phyloP scores from a whole-genome alignment of 805 yeast species.

The Starmerella asiatica region DNA sequence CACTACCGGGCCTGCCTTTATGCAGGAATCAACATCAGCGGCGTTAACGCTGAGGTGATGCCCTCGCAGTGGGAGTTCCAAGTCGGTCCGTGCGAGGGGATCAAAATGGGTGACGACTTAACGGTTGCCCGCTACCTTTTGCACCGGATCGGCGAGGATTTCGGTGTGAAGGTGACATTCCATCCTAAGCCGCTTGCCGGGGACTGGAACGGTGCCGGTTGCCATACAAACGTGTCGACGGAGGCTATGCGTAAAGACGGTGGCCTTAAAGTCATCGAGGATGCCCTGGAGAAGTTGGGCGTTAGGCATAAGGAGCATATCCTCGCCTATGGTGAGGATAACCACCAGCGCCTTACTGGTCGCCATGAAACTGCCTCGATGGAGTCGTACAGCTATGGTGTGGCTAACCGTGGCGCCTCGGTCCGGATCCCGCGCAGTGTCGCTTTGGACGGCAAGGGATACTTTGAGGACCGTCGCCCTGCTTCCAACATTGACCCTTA shows the following conservation, averaged over 20 bases:
- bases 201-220: constrained; percentile 99
- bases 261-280: constrained; percentile 90
- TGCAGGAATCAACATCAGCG: constrained; percentile 81
- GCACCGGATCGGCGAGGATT: constrained; percentile 94
- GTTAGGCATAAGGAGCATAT: constrained; percentile 96
- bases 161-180: constrained; percentile 95
- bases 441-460: constrained; percentile 94
- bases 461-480: constrained; percentile 99
- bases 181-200: constrained; percentile 99
- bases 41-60: constrained; percentile 99
- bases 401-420: constrained; percentile 99
- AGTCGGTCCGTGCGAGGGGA: constrained; percentile 96
- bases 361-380: constrained; percentile 96
- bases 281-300: constrained; percentile 82
- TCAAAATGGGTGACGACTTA: constrained; percentile 91
- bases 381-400: constrained; percentile 87
- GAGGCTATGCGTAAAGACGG: constrained; percentile 82
- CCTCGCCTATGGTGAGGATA: constrained; percentile 87
- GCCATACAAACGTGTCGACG: constrained; percentile 98
- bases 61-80: constrained; percentile 99
- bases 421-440: constrained; percentile 98
- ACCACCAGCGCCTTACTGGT: constrained; percentile 91
- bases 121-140: constrained; percentile 92
- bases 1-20: constrained; percentile 96
- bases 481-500: constrained; percentile 99